These are phyloP conservation scores for Alternaria dauci DNA, from an alignment of 2,329 filamentous ascomycete species.

Conservation along the genomic window DNA sequence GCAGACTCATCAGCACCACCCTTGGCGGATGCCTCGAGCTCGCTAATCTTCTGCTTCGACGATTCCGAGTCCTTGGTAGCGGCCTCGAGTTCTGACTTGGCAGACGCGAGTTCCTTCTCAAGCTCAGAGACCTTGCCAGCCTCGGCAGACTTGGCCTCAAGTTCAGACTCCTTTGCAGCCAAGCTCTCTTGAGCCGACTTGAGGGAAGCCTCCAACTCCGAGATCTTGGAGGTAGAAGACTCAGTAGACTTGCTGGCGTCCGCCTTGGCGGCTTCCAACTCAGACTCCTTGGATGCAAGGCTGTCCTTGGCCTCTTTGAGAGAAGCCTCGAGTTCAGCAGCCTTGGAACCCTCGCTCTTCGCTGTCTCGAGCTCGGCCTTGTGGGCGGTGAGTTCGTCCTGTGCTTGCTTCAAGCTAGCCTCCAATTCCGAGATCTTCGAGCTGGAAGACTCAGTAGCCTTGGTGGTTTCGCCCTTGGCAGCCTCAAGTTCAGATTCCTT, in stretches of 20 bases:
- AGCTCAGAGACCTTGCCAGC: constrained; percentile 30
- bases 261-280: constrained; percentile 27
- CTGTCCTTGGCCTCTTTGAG: constrained; percentile 23
- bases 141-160: constrained; percentile 27
- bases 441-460: constrained; percentile 28
- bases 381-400: constrained; percentile 33
- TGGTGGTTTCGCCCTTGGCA: constrained; percentile 26
- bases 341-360: constrained; percentile 15
- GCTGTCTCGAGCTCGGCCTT: constrained; percentile 32
- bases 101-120: constrained; percentile 25
- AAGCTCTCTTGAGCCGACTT: constrained; percentile 36
- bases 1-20: constrained; percentile 20
- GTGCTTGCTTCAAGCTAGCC: constrained; percentile 31
- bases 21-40: constrained; percentile 30
- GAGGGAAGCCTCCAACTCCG: constrained; percentile 30
- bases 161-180: constrained; percentile 33
- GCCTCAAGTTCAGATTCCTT: constrained; percentile 28
- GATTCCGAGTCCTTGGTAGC: constrained; percentile 24
- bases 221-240: constrained; percentile 30
- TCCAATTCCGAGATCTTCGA: constrained; percentile 35
- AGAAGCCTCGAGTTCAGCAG: constrained; percentile 28
- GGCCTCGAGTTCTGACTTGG: constrained; percentile 27
- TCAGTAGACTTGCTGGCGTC: constrained; percentile 30
- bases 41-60: constrained; percentile 30
- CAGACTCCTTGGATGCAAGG: constrained; percentile 22